These are phyloP conservation scores for Ehretia macrophylla DNA, from an alignment of 257 asterid species.

Conservation along the genomic window DNA sequence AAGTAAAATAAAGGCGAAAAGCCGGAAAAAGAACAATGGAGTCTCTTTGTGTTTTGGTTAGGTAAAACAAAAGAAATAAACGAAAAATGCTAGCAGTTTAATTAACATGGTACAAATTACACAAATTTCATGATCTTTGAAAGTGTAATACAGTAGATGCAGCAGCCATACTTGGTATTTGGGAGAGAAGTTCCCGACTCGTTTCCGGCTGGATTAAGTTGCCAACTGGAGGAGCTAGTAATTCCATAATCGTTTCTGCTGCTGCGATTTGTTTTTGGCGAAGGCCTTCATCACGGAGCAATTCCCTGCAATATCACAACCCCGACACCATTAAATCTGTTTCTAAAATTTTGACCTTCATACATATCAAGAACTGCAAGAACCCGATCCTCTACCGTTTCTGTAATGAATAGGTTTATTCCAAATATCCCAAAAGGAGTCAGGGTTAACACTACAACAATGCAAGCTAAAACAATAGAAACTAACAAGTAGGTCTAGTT, in stretches of 20 bases:
- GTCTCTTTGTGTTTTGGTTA: too few species aligned
- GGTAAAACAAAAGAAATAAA: too few species aligned
- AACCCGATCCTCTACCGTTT: too few species aligned
- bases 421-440: too few species aligned
- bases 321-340: neutral
- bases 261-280: conserved; percentile 53
- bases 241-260: conserved; percentile 50
- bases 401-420: too few species aligned
- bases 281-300: conserved; percentile 47
- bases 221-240: conserved; percentile 36
- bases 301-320: conserved; percentile 40
- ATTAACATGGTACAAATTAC: neutral
- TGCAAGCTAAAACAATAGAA: too few species aligned
- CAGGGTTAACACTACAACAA: too few species aligned
- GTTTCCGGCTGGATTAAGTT: conserved; percentile 13
- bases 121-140: conserved; percentile 15
- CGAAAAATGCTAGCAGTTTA: too few species aligned
- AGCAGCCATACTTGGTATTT: conserved; percentile 69
- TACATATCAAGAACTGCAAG: neutral
- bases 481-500: too few species aligned
- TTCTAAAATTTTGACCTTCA: neutral
- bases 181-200: conserved; percentile 12
- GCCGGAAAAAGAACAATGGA: too few species aligned
- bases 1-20: too few species aligned
- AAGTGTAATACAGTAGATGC: conserved; percentile 57